Percentiles rank a stretch among this genome's conserved stretches.
phyloP scores from a whole-genome alignment of 2,329 filamentous ascomycete genomes.

The Claviceps maximensis region DNA sequence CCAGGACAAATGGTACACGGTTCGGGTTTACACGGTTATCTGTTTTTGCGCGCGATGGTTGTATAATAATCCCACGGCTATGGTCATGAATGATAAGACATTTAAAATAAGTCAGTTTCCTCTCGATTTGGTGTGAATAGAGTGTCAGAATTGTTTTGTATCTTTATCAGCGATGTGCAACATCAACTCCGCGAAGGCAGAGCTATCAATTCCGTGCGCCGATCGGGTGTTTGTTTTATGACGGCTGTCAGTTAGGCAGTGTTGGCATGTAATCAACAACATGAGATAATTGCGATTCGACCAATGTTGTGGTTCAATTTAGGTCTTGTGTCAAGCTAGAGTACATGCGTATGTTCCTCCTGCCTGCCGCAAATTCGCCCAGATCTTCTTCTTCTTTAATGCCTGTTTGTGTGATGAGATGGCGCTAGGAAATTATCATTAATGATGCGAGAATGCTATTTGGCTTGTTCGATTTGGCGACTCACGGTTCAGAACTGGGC shows the following conservation, averaged over 20 bases:
- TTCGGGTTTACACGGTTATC: constrained; percentile 57
- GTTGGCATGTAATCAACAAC: too few relatives aligned
- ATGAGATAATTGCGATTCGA: neutral
- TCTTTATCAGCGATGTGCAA: too few relatives aligned
- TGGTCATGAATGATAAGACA: constrained; percentile 40
- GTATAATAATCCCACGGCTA: constrained; percentile 62
- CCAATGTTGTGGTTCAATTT: neutral
- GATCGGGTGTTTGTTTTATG: too few relatives aligned
- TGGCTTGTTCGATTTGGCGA: constrained; percentile 11
- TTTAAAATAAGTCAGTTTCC: neutral
- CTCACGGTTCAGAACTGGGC: constrained; percentile 70
- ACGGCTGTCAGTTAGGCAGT: neutral
- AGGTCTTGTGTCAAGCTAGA: neutral
- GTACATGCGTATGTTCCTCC: neutral
- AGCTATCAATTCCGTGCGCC: too few relatives aligned
- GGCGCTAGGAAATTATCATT: constrained; percentile 12
- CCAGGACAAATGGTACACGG: constrained; percentile 71
- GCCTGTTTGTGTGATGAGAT: constrained; percentile 8
- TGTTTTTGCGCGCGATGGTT: constrained; percentile 45
- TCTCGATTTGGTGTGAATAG: neutral
- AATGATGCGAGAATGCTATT: neutral
- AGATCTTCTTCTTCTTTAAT: neutral
- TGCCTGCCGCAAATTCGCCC: too few relatives aligned
- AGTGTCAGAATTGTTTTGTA: neutral
- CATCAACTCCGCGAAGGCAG: too few relatives aligned